These are phyloP conservation scores for Vicia villosa DNA, from an alignment of 306 rosid species.

Conservation along the genomic window DNA sequence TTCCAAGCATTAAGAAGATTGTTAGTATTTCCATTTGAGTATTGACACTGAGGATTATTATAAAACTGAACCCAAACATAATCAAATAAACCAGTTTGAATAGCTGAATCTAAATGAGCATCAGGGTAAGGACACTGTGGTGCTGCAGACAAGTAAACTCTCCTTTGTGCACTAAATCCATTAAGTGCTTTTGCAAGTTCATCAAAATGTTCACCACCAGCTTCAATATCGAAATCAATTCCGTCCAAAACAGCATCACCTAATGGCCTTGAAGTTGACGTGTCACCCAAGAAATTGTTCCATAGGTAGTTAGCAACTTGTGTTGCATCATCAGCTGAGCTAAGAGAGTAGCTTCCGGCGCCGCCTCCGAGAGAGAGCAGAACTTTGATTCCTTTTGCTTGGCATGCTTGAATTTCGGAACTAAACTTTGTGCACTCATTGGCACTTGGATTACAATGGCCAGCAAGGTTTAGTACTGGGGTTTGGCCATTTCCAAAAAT, in stretches of 20 bases:
- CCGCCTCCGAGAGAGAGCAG: conserved; percentile 71
- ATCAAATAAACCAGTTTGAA: conserved; percentile 57
- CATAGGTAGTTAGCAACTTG: conserved; percentile 50
- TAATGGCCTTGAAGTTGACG: conserved; percentile 47
- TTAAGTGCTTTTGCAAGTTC: conserved; percentile 51
- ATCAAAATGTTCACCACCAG: conserved; percentile 42
- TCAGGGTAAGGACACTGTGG: conserved; percentile 70
- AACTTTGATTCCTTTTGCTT: conserved; percentile 51
- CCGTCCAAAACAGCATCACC: conserved; percentile 64
- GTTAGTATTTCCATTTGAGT: conserved; percentile 34
- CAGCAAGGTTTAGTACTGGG: conserved; percentile 51
- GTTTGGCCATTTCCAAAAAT: conserved; percentile 52
- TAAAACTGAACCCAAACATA: conserved; percentile 78
- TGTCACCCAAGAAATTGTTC: conserved; percentile 63
- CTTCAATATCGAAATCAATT: conserved; percentile 64
- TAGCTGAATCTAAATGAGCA: conserved; percentile 44
- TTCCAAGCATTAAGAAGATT: conserved; percentile 56
- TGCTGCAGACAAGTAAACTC: conserved; percentile 52
- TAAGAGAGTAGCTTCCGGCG: conserved; percentile 43
- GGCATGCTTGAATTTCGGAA: conserved; percentile 47
- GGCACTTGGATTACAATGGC: conserved; percentile 45
- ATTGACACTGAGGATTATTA: conserved; percentile 63
- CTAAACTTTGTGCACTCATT: conserved; percentile 40
- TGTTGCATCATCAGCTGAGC: conserved; percentile 50
- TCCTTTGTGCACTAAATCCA: conserved; percentile 19